Base-by-base conservation (phyloP, 2,329 filamentous ascomycete genomes). In the Fusarium napiforme region DNA sequence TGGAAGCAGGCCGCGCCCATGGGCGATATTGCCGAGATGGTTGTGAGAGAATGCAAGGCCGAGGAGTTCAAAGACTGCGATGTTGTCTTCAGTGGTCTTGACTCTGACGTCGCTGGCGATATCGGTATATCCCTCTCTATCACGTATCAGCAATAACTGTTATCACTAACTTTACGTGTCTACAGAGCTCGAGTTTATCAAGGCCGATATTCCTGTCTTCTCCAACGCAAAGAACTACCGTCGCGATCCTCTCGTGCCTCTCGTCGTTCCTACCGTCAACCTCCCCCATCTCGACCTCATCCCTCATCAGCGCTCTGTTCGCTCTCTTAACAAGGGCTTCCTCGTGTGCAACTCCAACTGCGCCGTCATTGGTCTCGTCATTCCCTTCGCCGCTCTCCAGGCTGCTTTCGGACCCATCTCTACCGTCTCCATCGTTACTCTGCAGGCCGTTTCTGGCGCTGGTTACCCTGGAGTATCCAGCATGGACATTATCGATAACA, bases 221-320 rank as follows among this genome's bases (percentile, higher is more conserved):
- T 97, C 95, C 78, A 99, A 98, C 83, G 95, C 96, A 58, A 98
- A 98, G 85, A 98, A 98, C 89, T 94, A 97, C 88, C 93, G 96
- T 78, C 92, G 92, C 81, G 92, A 97, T 81, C 94, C 95, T 26
- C 87, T 96, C 55, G 95, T 98, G 5, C 96, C 96, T 16, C 91
- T 98, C 79, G 93, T 98, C 73, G 95, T 98, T 14, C 96, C 96
- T 3, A 97, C 95, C 26, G 95, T 98, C 82, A 98, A 98, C 86
- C 91, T 97, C 18, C 84, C 90, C 47, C 96, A 98, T 83, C 89
- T 98, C 78, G 90, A 93, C 79, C 88, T 98, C 70, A 96, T 98
- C 80, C 92, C 93, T n/a, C 92, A 97, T 83, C 96, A 98, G 85
- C 89, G 93, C 71, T 87, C 90, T 79, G 87, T 93, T 47, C 90